Percentiles rank a stretch among this genome's conserved stretches.
Evolutionary conservation across 192 early-diverging fungal species (phyloP).

Genomic region (Funneliformis mosseae): DNA sequence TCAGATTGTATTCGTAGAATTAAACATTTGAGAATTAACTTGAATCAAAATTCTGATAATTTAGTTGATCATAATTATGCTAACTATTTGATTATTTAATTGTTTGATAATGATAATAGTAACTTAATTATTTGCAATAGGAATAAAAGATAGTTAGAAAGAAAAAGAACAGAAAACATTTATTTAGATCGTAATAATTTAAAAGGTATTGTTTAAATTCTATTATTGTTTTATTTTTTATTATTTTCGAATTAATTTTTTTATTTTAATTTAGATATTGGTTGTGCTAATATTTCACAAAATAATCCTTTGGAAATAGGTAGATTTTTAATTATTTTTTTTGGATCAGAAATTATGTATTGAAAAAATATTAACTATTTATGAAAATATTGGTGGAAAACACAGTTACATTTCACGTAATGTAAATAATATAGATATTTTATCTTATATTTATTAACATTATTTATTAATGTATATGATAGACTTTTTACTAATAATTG

Average conservation of each 20-base stretch:
- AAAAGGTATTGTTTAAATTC: too few relatives aligned
- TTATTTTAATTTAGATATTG: background rate
- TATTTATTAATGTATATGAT: background rate
- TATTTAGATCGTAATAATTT: too few relatives aligned
- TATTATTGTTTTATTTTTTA: background rate
- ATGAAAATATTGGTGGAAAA: background rate
- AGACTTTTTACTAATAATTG: background rate
- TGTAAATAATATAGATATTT: background rate
- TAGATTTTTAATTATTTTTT: background rate
- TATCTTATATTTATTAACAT: background rate
- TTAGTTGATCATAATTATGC: too few relatives aligned
- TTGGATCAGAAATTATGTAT: background rate
- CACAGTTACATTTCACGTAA: background rate
- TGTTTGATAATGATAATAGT: too few relatives aligned
- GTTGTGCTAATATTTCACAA: background rate
- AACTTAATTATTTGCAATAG: too few relatives aligned
- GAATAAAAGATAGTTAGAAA: too few relatives aligned
- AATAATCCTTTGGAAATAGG: background rate
- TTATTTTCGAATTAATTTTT: background rate
- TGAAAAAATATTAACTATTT: background rate
- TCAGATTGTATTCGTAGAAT: too few relatives aligned
- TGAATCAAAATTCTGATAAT: too few relatives aligned
- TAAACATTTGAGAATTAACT: too few relatives aligned
- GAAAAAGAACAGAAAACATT: too few relatives aligned
- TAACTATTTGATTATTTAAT: too few relatives aligned